Evolutionary conservation across 2,329 filamentous ascomycete species (phyloP).

Genomic region (Epichloe gansuensis): DNA sequence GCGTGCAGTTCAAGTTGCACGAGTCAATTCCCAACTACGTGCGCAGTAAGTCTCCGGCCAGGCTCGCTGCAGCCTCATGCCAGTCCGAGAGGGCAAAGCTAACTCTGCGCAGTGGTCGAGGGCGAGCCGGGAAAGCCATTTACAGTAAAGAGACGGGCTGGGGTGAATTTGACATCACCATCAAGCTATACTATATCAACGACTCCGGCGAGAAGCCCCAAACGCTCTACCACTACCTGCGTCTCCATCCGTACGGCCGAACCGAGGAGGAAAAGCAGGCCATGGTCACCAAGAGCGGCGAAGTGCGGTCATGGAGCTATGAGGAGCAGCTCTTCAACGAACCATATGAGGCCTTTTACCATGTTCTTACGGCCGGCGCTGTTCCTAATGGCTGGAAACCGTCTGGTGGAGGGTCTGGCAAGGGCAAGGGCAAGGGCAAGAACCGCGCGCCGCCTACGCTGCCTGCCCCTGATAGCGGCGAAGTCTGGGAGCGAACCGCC

Average conservation of each 20-base stretch:
- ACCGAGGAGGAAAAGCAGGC: slow-evolving; percentile 60
- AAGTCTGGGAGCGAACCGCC: slow-evolving; percentile 55
- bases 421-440: slow-evolving; percentile 41
- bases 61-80: background rate
- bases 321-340: slow-evolving; percentile 98
- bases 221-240: slow-evolving; percentile 86
- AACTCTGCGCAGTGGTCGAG: slow-evolving; percentile 47
- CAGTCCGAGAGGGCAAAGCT: background rate
- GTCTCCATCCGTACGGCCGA: slow-evolving; percentile 80
- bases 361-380: slow-evolving; percentile 66
- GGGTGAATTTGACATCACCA: slow-evolving; percentile 95
- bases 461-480: slow-evolving; percentile 29
- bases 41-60: slow-evolving; percentile 43
- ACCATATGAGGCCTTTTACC: slow-evolving; percentile 84
- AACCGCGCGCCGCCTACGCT: slow-evolving; percentile 27
- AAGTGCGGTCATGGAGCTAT: slow-evolving; percentile 70
- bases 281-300: slow-evolving; percentile 43
- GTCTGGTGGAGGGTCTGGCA: slow-evolving; percentile 31
- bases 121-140: slow-evolving; percentile 58
- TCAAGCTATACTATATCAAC: slow-evolving; percentile 85
- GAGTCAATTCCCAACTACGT: slow-evolving; percentile 90
- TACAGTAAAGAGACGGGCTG: slow-evolving; percentile 84
- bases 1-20: slow-evolving; percentile 96
- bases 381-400: slow-evolving; percentile 35
- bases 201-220: slow-evolving; percentile 88